Conservation (phyloP, 169 alveolate species). For the Babesia microti region DNA sequence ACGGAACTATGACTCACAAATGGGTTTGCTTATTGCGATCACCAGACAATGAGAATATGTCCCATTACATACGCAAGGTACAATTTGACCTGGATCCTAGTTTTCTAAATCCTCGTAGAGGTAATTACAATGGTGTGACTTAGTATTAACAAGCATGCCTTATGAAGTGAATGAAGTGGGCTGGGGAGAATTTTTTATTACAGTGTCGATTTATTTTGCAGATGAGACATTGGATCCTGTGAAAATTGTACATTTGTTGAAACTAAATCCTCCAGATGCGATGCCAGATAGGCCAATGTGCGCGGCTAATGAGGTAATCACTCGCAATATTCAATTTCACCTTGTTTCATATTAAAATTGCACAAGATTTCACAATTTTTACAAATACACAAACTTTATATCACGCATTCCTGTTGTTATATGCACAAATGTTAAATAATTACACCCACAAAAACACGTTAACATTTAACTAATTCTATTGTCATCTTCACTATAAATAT, state of each 20-base stretch:
- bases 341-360: no score
- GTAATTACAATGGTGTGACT: constrained; percentile 6
- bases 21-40: constrained; percentile 87
- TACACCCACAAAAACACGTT: no score
- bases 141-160: constrained; percentile 58
- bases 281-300: constrained; percentile 5
- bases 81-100: constrained; percentile 81
- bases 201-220: constrained; percentile 52
- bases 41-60: constrained; percentile 76
- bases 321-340: no score
- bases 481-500: no score
- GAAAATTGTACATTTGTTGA: constrained; percentile 48
- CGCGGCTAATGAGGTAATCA: constrained; percentile 45
- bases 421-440: no score
- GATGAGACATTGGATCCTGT: constrained; percentile 58
- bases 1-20: constrained; percentile 77
- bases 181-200: constrained; percentile 64
- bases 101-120: constrained; percentile 76
- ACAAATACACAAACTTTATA: no score
- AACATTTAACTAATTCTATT: no score
- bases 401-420: no score
- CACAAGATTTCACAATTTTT: no score
- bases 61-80: constrained; percentile 76
- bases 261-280: constrained; percentile 37
- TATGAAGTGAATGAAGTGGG: constrained; percentile 67